A percentile compares a stretch with the other conserved stretches of the same genome.
These are phyloP conservation scores for Coemansia reversa DNA, from an alignment of 192 early-diverging fungal species.

Conservation along the genomic window DNA sequence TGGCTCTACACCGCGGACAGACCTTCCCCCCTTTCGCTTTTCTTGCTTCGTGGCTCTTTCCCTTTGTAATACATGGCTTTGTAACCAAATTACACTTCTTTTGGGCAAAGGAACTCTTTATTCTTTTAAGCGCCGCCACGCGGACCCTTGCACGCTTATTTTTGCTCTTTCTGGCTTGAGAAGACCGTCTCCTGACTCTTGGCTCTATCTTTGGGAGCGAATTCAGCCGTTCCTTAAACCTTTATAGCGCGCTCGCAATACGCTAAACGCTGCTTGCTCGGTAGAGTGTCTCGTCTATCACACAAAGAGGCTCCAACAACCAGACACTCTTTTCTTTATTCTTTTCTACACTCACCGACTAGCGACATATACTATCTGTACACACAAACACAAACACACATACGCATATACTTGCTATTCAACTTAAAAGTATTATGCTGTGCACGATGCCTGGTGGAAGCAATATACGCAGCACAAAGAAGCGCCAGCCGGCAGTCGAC, in stretches of 20 bases:
- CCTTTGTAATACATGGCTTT: neutral
- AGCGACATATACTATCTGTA: neutral
- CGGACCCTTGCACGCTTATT: neutral
- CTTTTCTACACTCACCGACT: slow-evolving; percentile 5
- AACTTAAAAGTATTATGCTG: slow-evolving; percentile 11
- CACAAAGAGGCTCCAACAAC: neutral
- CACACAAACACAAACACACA: neutral
- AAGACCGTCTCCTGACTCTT: neutral
- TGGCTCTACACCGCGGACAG: neutral
- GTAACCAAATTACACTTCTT: neutral
- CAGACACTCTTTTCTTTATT: neutral
- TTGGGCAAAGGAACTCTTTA: neutral
- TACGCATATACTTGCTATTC: neutral
- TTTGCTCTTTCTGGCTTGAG: neutral
- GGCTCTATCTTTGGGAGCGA: neutral
- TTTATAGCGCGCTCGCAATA: neutral
- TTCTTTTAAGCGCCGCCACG: neutral
- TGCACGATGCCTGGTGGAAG: slow-evolving; percentile 39
- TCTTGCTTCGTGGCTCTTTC: neutral
- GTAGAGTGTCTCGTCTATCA: neutral
- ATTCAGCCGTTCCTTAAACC: neutral
- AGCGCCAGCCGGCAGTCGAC: slow-evolving; percentile 26
- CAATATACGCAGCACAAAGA: slow-evolving; percentile 16
- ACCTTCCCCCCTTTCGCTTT: neutral
- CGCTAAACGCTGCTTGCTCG: neutral